Conservation (phyloP, 345 rosid species). For the Syzygium grande region DNA sequence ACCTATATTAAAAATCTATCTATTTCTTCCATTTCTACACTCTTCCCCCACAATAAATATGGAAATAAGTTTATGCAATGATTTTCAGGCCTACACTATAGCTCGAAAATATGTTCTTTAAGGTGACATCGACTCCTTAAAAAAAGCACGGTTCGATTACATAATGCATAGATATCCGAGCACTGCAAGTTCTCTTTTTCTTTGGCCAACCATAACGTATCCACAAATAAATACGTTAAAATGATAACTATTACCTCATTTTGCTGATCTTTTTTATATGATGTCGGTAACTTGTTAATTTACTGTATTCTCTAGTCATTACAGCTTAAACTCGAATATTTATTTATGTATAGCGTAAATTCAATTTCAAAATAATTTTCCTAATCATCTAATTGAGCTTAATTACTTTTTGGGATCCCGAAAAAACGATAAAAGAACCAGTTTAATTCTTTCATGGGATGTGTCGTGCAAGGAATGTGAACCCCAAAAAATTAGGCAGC, state of each 20-base stretch:
- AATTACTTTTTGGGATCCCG: background rate
- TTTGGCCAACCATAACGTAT: background rate
- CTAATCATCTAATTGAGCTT: background rate
- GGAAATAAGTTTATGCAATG: background rate
- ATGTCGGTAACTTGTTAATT: fast-evolving
- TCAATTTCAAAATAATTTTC: fast-evolving
- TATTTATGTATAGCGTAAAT: background rate
- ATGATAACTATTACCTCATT: background rate
- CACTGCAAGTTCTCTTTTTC: background rate
- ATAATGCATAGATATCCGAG: background rate
- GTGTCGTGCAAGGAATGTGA: background rate
- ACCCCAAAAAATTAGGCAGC: background rate
- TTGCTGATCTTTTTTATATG: background rate
- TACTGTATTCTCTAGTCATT: background rate
- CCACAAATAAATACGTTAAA: too few species aligned
- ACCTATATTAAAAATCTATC: background rate
- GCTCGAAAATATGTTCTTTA: background rate
- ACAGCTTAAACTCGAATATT: background rate
- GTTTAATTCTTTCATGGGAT: background rate
- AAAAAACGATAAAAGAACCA: background rate
- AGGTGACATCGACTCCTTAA: background rate
- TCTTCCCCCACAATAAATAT: background rate
- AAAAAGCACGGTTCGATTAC: background rate
- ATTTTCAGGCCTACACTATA: background rate
- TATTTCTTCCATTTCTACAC: background rate